phyloP scores from a whole-genome alignment of 139 green algal genomes.

The Chlamydomonas applanata region DNA sequence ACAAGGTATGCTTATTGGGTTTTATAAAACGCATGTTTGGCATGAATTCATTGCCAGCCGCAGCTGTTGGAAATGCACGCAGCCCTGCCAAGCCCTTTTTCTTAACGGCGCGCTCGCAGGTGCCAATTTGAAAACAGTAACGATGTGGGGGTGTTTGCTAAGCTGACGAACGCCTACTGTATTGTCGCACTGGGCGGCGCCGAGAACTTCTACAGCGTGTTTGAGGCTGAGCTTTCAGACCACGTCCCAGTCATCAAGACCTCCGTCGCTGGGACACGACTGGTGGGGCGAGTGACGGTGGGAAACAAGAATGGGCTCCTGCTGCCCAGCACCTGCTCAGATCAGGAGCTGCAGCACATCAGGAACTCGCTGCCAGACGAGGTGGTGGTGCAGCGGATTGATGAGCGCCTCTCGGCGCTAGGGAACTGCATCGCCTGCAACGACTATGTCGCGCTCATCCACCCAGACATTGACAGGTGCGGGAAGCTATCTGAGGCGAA shows the following conservation, averaged over 20 bases:
- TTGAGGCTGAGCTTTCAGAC: conserved; percentile 94
- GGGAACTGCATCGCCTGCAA: conserved; percentile 99
- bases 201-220: conserved; percentile 99
- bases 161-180: conserved; percentile 95
- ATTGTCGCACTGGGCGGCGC: conserved; percentile 85
- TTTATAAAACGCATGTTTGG: no score
- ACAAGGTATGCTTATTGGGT: no score
- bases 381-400: conserved; percentile 95
- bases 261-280: conserved; percentile 83
- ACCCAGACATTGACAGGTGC: conserved; percentile 92
- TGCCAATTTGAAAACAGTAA: conserved; percentile 95
- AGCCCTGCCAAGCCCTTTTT: no score
- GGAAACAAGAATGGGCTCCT: conserved; percentile 98
- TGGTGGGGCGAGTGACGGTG: conserved; percentile 90
- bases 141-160: conserved; percentile 95
- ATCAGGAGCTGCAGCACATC: conserved; percentile 98
- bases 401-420: conserved; percentile 95
- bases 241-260: conserved; percentile 97
- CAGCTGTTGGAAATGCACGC: no score
- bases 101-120: no score
- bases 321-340: conserved; percentile 90
- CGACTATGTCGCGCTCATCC: conserved; percentile 97
- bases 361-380: conserved; percentile 95
- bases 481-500: conserved; percentile 86
- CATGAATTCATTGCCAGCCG: no score